Evolutionary conservation across 2,329 filamentous ascomycete species (phyloP).

Genomic region (Pseudocercospora macadamiae): DNA sequence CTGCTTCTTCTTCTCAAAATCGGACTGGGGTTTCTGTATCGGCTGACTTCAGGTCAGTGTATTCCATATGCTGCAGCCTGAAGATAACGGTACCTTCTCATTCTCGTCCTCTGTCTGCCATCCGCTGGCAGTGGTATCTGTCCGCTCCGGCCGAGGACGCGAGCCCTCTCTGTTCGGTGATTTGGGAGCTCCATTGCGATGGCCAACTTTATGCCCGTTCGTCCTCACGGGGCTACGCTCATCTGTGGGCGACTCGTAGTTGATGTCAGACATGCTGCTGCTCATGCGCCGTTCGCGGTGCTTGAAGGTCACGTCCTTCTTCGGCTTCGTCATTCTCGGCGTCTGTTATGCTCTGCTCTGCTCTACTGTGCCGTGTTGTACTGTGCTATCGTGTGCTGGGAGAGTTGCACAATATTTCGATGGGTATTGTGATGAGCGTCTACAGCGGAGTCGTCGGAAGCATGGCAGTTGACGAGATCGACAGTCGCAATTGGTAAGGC

Average conservation of each 20-base stretch:
- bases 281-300: slow-evolving; percentile 59
- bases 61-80: background rate
- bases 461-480: background rate
- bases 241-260: slow-evolving; percentile 33
- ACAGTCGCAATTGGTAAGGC: background rate
- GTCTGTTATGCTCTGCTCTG: too few species aligned
- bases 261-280: slow-evolving; percentile 63
- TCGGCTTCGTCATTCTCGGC: slow-evolving; percentile 53
- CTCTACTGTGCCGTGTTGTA: background rate
- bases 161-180: slow-evolving; percentile 24
- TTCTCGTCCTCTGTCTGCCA: slow-evolving; percentile 42
- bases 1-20: slow-evolving; percentile 98
- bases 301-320: slow-evolving; percentile 64
- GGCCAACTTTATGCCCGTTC: slow-evolving; percentile 58
- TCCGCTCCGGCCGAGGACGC: slow-evolving; percentile 28
- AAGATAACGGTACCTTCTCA: slow-evolving; percentile 27
- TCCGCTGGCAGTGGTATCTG: slow-evolving; percentile 35
- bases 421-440: background rate
- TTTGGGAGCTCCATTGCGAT: slow-evolving; percentile 44
- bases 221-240: slow-evolving; percentile 29
- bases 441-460: background rate
- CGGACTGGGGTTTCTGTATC: slow-evolving; percentile 46
- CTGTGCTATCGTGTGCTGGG: background rate
- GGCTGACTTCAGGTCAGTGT: slow-evolving; percentile 16
- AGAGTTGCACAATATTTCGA: background rate